Evolutionary conservation across 1,284 basidiomycete species (phyloP).

Genomic region (Porodaedalea pini): DNA sequence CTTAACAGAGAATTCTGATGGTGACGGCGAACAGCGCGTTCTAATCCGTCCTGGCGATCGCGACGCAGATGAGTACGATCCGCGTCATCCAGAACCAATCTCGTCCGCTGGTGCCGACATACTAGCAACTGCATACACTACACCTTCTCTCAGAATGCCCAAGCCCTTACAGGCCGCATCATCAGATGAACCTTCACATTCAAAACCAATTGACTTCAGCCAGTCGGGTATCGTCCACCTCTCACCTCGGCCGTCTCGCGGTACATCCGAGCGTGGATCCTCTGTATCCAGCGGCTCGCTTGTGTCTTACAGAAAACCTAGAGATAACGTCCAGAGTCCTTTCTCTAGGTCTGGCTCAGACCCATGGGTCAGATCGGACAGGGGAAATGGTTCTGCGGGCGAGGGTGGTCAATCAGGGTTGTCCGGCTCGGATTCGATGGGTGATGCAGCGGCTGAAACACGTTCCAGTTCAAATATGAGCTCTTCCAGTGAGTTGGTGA

Average conservation of each 20-base stretch:
- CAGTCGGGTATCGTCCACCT: conserved; percentile 52
- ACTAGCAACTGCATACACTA: conserved; percentile 24
- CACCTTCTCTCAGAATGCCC: conserved; percentile 11
- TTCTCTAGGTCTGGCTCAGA: conserved; percentile 10
- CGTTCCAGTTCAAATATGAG: conserved; percentile 1
- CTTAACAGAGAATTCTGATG: not conserved
- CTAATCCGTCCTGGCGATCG: conserved; percentile 16
- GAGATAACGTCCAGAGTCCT: not conserved
- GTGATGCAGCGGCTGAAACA: conserved; percentile 7
- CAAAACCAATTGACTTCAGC: conserved; percentile 38
- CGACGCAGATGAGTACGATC: conserved; percentile 23
- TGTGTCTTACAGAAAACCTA: not conserved
- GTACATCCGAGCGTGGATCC: conserved; percentile 18
- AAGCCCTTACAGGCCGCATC: conserved; percentile 10
- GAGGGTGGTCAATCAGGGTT: not conserved
- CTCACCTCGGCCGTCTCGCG: conserved; percentile 32
- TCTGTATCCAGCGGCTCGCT: conserved; percentile 12
- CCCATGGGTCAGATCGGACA: conserved; percentile 1
- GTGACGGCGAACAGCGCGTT: conserved; percentile 1
- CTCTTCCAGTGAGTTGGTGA: conserved; percentile 37
- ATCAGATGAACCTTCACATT: conserved; percentile 6
- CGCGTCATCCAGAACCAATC: conserved; percentile 30
- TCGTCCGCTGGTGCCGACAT: conserved; percentile 31
- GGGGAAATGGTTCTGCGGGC: not conserved
- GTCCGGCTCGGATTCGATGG: conserved; percentile 15